Conservation (phyloP, 75 land plant genomes). For the Pinus taeda region DNA sequence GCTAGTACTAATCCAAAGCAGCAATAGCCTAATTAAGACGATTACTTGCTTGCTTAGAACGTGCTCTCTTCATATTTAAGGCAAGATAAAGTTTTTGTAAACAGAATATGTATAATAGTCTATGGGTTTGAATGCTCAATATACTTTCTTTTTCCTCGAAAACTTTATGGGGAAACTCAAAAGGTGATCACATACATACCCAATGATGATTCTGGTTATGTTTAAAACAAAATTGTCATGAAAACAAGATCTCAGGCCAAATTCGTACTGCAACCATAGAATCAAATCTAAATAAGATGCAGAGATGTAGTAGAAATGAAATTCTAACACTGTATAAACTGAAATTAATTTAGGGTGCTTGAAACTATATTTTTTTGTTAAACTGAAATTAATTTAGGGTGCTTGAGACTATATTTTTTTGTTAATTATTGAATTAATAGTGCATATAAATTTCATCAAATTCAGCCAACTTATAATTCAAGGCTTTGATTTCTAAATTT, state of each 20-base stretch:
- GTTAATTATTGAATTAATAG: neutral
- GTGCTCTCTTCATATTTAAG: neutral
- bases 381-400: neutral
- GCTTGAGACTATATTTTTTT: neutral
- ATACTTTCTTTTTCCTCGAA: neutral
- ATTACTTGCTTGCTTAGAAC: neutral
- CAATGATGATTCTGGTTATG: slow-evolving; percentile 22
- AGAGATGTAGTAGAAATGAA: no score
- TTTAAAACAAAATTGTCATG: slow-evolving; percentile 18
- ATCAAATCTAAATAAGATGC: neutral
- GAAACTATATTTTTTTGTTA: no score
- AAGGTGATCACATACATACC: slow-evolving; percentile 5
- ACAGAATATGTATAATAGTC: neutral
- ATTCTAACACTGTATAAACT: neutral
- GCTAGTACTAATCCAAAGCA: neutral
- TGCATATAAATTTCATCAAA: neutral
- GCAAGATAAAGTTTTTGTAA: neutral
- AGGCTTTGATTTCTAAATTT: no score
- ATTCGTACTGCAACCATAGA: neutral
- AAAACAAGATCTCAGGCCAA: neutral
- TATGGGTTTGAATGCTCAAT: neutral
- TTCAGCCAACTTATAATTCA: neutral
- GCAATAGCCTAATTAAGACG: neutral
- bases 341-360: no score
- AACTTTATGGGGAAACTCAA: neutral